Base-by-base conservation (phyloP, 2,329 filamentous ascomycete genomes). In the Alternaria tenuissima region DNA sequence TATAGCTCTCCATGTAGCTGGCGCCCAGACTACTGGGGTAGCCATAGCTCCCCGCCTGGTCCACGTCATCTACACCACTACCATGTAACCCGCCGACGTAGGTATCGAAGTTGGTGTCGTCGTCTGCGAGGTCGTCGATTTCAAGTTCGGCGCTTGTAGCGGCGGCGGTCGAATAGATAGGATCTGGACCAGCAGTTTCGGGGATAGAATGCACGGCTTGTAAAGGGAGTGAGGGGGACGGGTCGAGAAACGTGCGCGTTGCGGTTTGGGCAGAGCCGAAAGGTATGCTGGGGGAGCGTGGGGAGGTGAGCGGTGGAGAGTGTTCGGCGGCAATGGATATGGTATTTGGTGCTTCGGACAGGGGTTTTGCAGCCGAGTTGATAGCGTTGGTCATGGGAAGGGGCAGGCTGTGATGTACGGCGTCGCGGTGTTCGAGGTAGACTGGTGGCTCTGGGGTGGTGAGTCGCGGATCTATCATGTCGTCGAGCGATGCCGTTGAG, bases 1-100 rank as follows among this genome's bases (percentile, higher is more conserved):
- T 78, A 43, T 78, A 78, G 39, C 72, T 76, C 59, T 78, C 76
- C 41, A 78, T 65, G 55, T 78, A 78, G 58, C 75, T 78, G 3
- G 76, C 76, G 38, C 76, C 76, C 2, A 78, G 61, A 28, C 66
- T 71, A 14, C 65, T 68, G 3, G 76, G 76, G 44, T 78, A 78
- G 0, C 76, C 76, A 14, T 76, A 73, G 36, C 67, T 72, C 32
- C 75, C 75, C 14, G 66, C 71, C 39, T 78, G 76, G 24, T 78
- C 70, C 6, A 78, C 63, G 44, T 77, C 67, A 55, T 77, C 76
- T 51, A 74, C 69, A 41, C 75, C 74, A 1, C 70, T 72, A 42
- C 76, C 76, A 12, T 58, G 58, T 24, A 77, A 57, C 3, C 76
- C 76, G 63, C 76, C 76, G 9, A 78, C 76, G 52, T 78, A 78